Evolutionary conservation across 345 rosid species (phyloP).

Genomic region (Anastatica hierochuntica): DNA sequence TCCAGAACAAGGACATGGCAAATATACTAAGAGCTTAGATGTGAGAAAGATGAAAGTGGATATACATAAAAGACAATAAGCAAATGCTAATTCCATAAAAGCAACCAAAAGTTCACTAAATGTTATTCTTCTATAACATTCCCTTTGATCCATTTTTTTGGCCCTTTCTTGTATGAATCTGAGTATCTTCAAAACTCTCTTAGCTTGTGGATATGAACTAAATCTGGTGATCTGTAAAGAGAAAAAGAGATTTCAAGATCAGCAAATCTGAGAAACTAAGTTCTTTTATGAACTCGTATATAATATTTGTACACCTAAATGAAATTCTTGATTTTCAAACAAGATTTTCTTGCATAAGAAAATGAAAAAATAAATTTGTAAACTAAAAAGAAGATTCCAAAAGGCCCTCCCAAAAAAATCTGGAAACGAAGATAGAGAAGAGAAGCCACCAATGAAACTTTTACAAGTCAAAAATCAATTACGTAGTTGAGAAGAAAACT

Average conservation of each 20-base stretch:
- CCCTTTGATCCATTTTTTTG: conserved; percentile 24
- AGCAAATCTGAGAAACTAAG: too few species aligned
- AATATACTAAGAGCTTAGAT: conserved; percentile 35
- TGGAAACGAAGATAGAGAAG: background rate
- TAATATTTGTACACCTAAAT: too few species aligned
- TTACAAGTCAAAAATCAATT: background rate
- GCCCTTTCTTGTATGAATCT: background rate
- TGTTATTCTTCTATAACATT: conserved; percentile 38
- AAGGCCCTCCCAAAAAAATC: background rate
- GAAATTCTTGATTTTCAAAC: background rate
- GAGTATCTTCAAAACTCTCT: conserved; percentile 6
- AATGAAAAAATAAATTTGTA: background rate
- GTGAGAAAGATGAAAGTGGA: conserved; percentile 39
- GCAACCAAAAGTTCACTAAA: conserved; percentile 41
- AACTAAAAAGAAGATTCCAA: background rate
- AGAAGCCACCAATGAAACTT: background rate
- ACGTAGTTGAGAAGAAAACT: background rate
- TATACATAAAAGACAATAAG: conserved; percentile 49
- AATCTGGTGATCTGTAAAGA: conserved; percentile 3
- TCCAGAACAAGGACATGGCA: conserved; percentile 66
- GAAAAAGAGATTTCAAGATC: background rate
- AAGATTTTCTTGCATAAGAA: background rate
- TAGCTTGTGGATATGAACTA: background rate
- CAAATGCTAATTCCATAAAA: conserved; percentile 54
- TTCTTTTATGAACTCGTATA: too few species aligned